Evolutionary conservation across 192 early-diverging fungal genomes (phyloP).

Genomic region (Coemansia sp.): DNA sequence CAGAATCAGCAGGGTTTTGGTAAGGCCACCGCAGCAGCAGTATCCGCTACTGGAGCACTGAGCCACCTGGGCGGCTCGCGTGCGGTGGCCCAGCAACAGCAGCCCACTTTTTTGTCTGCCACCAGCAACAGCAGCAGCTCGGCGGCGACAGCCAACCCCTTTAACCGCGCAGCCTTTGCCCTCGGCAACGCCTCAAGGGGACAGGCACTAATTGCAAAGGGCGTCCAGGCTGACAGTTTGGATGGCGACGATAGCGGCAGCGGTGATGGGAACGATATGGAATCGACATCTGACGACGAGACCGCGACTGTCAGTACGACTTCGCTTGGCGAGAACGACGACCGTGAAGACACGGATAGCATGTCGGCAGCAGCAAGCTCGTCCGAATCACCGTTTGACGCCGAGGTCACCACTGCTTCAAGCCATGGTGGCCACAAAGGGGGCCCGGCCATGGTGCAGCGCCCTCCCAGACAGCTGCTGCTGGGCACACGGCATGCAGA

Average conservation of each 20-base stretch:
- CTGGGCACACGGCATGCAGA: constrained; percentile 23
- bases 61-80: constrained; percentile 36
- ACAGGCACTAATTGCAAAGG: too few species aligned
- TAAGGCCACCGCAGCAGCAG: constrained; percentile 43
- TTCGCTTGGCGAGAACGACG: not conserved
- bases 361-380: too few species aligned
- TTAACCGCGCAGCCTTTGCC: not conserved
- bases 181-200: too few species aligned
- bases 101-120: too few species aligned
- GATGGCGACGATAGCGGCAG: too few species aligned
- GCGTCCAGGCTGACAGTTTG: too few species aligned
- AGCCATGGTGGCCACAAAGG: not conserved
- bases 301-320: constrained; percentile 1
- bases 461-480: constrained; percentile 21
- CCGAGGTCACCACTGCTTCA: too few species aligned
- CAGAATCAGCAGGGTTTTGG: constrained; percentile 29
- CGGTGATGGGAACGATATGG: not conserved
- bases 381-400: too few species aligned
- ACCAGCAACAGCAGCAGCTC: not conserved
- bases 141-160: not conserved
- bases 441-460: not conserved
- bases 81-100: constrained; percentile 33
- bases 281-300: not conserved
- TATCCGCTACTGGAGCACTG: constrained; percentile 9
- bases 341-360: too few species aligned